phyloP scores from a whole-genome alignment of 1,139 yeast species.

The Nakaseomyces bracarensis region DNA sequence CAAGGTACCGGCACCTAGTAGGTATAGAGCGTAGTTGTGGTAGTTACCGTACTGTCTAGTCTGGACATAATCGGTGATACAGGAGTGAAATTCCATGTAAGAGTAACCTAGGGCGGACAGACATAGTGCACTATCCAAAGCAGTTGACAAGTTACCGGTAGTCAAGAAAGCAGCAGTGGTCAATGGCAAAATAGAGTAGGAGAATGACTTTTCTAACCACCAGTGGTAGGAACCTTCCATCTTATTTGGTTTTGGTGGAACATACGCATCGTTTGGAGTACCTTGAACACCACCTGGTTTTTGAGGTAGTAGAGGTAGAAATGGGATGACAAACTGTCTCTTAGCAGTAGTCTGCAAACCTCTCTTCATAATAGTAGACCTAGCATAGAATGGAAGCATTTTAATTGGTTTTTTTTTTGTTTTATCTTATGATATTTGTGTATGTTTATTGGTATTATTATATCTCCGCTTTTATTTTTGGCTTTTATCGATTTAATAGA shows the following conservation, averaged over 20 bases:
- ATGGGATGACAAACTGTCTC: conserved; percentile 35
- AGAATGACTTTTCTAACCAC: conserved; percentile 55
- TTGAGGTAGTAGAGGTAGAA: conserved; percentile 50
- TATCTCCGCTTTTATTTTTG: not conserved
- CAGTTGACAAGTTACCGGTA: conserved; percentile 43
- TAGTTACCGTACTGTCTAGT: conserved; percentile 60
- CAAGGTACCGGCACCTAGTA: conserved; percentile 55
- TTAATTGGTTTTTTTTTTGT: not conserved
- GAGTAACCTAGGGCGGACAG: conserved; percentile 53
- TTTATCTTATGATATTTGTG: too few relatives aligned
- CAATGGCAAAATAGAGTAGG: conserved; percentile 56
- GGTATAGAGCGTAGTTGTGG: conserved; percentile 53
- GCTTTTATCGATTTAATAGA: too few relatives aligned
- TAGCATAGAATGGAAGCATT: conserved; percentile 6
- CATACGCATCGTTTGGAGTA: conserved; percentile 66
- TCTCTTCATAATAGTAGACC: conserved; percentile 10
- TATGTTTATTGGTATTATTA: too few relatives aligned
- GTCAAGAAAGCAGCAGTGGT: conserved; percentile 55
- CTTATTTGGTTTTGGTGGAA: conserved; percentile 47
- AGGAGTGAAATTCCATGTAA: conserved; percentile 64
- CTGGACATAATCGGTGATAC: conserved; percentile 75
- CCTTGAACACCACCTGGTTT: conserved; percentile 73
- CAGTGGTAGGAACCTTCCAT: conserved; percentile 65
- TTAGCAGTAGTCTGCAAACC: conserved; percentile 30
- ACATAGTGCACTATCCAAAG: conserved; percentile 50